Base-by-base conservation (phyloP, 2,329 filamentous ascomycete species). In the Tricladium varicosporioides region DNA sequence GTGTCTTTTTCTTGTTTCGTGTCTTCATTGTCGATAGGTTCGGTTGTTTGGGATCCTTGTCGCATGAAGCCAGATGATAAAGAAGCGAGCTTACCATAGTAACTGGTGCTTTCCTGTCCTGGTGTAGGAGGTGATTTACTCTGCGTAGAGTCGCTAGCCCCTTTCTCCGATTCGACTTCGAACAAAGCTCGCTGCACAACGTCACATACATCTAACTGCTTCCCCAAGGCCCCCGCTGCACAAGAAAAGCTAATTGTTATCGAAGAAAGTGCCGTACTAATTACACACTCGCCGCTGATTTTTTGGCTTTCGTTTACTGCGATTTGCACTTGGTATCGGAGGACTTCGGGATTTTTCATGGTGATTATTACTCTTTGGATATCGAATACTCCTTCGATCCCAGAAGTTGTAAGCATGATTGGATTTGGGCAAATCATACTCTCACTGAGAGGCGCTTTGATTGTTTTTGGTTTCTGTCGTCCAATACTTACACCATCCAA, bases 371-470 rank as follows among this genome's bases (percentile, higher is more conserved):
- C 63, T 47, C 68, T 61, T 58, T 69, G 67, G 10, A 69, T 68
- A 55, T 70, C 68, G 44, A 70, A 68, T n/a, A 69, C 55, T 0
- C 63, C 63, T 46, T 67, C 62, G 48, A 69, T 69, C 7, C 68
- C 68, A 10, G 67, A 67, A 47, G 60, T 68, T 61, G 61, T 69
- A 52, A 69, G 54, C 50, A 60, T 64, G 51, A 72, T 71, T 32
- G 69, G 70, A 56, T 71, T 71, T 16, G 69, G 70, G 7, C 66
- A 72, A 45, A 70, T 70, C 58, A 66, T 71, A 33, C 58, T 63
- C 11, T 65, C 56, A 16, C 9, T 48, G n/a, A 15, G 16, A 47
- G 51, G 43, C 13, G 32, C 16, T 33, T 45, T 44, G 16, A 42
- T 36, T 54, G 11, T 54, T 40, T 54, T 44, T 32, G 27, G 47